These are phyloP conservation scores for Lecanicillium sp. DNA, from an alignment of 2,329 filamentous ascomycete species.

Conservation along the genomic window DNA sequence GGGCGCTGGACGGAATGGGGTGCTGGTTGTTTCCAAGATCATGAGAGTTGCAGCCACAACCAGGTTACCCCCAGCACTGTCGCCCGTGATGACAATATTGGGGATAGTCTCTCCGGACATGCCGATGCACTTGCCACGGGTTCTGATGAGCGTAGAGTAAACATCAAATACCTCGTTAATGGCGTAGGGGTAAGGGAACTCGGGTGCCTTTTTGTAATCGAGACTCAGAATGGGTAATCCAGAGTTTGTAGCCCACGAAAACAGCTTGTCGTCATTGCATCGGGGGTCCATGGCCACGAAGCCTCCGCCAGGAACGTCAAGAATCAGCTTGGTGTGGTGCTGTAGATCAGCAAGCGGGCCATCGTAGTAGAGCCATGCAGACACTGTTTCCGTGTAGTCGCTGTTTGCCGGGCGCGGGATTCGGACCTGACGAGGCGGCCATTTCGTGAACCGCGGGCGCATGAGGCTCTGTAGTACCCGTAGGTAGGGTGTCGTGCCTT, in stretches of 20 bases:
- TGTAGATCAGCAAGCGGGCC: conserved; percentile 72
- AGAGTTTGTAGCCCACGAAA: conserved; percentile 84
- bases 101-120: conserved; percentile 32
- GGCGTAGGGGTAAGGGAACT: conserved; percentile 40
- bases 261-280: conserved; percentile 86
- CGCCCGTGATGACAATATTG: conserved; percentile 36
- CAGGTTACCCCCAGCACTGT: conserved; percentile 42
- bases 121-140: conserved; percentile 33
- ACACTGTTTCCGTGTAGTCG: conserved; percentile 74
- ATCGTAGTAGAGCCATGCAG: conserved; percentile 91
- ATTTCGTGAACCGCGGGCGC: conserved; percentile 71
- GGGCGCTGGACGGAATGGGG: conserved; percentile 20
- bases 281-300: conserved; percentile 97
- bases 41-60: conserved; percentile 71
- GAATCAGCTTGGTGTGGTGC: conserved; percentile 67
- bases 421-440: conserved; percentile 72
- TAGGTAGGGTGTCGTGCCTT: conserved; percentile 82
- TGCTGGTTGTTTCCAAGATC: conserved; percentile 69
- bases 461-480: conserved; percentile 62
- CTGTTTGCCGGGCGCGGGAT: conserved; percentile 76
- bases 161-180: conserved; percentile 44
- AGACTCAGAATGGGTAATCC: conserved; percentile 84
- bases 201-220: conserved; percentile 62
- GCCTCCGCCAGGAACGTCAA: conserved; percentile 90
- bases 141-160: conserved; percentile 28